Evolutionary conservation across 805 yeast species (phyloP), one percentile per base, ranked within the genome.

Genomic region (Isabelozyma rhagii): DNA sequence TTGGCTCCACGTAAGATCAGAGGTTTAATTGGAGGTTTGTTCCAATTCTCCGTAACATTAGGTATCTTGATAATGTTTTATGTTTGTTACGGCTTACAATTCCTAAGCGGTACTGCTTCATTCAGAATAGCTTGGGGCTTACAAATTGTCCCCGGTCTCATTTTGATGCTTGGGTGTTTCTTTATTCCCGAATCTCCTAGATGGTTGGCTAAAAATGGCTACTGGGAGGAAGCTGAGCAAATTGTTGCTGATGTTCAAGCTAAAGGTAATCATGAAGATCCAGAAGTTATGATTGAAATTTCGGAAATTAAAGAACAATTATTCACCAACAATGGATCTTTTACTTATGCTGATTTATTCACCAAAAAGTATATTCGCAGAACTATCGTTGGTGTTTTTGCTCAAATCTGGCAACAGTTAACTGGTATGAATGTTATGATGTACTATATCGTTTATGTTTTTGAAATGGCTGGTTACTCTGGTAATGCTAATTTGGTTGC

Each of bases 401-500:
- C 82, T 48, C 85, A 82, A 64, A 71, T 81, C 57, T 81, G 83
- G 81, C 83, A 79, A 61, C 87, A 83, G 61, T 68, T 82, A 57
- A 78, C 84, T 28, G 89, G 89, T 56, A 79, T 81, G 78, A 84
- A 84, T 59, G 84, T 82, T 53, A 77, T 83, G 76, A 81, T 84
- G 81, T 84, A 84, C 75, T 84, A 83, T 60, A 80, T 84, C 53
- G 85, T 83, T 43, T 77, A 81, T 61, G 76, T 85, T 55, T 83
- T 85, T 73, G 69, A 77, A 50, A 81, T 83, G 84, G 85, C 85
- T 39, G 88, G 88, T 47, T 72, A 77, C 66, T 51, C 55, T 13
- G 81, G 82, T 46, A 69, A 78, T 57, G 68, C 81, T 21, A 74
- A 71, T 55, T 71, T 81, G 56, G 75, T 82, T 51, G 71, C 87